Base-by-base conservation (phyloP, 2,329 filamentous ascomycete genomes). In the Fusarium austroafricanum region DNA sequence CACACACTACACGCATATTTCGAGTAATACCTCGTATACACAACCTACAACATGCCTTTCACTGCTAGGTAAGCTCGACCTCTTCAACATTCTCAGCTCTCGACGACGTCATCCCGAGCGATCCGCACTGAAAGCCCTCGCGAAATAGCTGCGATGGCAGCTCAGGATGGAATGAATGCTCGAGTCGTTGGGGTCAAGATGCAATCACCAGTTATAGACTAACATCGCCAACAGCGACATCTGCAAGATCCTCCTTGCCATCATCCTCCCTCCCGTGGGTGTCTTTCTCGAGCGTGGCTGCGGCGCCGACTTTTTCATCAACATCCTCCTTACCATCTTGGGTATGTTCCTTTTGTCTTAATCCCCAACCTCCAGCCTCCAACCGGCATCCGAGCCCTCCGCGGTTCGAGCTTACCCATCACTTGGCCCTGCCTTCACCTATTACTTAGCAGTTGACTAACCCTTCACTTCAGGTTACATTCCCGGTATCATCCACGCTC, bases 271-370 rank as follows among this genome's bases (percentile, higher is more conserved):
- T 58, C 94, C 94, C 78, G 83, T 97, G 56, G 94, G 94, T 84
- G 94, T 97, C 79, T 96, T 97, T 87, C 92, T 97, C 73, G 94
- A 97, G 90, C 89, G 91, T 74, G 94, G 94, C 75, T 97, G 94
- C 83, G 90, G 90, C 78, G 89, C 90, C 72, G 92, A 97, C 79
- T 85, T 97, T 76, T 85, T 95, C 81, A 96, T 97, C 88, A 97
- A 96, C 90, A 92, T 97, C 81, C 86, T 94, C 76, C 84, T 96
- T 82, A 96, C 93, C 74, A 88, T 93, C 73, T 84, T 93, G 73
- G 84, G 84, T 86, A 83, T 70, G 82, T 61, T 44, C 38, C 17
- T 39, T 20, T 47, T 26, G 40, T 50, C 54, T 20, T 8, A 26
- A 26, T 26, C 47, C 52, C 60, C 43, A 57, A 39, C 37, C 61